Percentiles rank a stretch among this genome's conserved stretches.
Conservation (phyloP, 2,329 filamentous ascomycete genomes). For the Graphiopsis chlorocephala region DNA sequence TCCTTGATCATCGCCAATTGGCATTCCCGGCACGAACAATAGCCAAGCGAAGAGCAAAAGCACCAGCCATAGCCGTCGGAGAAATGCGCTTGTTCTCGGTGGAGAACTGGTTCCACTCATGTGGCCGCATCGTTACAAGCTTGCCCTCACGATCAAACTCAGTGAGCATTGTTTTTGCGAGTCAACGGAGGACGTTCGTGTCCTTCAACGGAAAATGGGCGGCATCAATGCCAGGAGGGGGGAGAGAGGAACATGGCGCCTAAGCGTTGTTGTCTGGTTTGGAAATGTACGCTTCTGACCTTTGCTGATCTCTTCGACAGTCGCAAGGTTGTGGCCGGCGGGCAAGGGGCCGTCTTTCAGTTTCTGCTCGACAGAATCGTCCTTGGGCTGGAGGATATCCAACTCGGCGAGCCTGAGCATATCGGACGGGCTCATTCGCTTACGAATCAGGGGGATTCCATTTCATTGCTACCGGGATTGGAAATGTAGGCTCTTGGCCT, state of each 20-base stretch:
- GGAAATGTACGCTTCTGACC: too few relatives aligned
- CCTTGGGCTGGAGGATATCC: not conserved
- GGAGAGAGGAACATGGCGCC: too few relatives aligned
- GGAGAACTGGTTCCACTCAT: not conserved
- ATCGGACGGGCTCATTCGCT: too few relatives aligned
- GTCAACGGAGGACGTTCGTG: not conserved
- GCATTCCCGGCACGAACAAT: not conserved
- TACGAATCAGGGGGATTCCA: too few relatives aligned
- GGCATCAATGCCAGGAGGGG: too few relatives aligned
- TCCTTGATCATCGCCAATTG: not conserved
- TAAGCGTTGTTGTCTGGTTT: too few relatives aligned
- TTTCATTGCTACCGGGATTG: too few relatives aligned
- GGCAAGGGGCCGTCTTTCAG: too few relatives aligned
- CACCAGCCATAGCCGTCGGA: not conserved
- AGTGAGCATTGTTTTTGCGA: not conserved
- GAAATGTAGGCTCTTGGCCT: too few relatives aligned
- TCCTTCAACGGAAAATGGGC: not conserved
- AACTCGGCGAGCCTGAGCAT: not conserved
- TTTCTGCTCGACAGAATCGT: not conserved
- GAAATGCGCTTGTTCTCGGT: not conserved
- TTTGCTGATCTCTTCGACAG: too few relatives aligned
- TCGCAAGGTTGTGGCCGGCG: too few relatives aligned
- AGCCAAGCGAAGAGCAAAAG: not conserved
- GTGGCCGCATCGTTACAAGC: not conserved
- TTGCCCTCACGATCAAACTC: not conserved